These are phyloP conservation scores for Abrus precatorius DNA, from an alignment of 306 rosid species.

Conservation along the genomic window DNA sequence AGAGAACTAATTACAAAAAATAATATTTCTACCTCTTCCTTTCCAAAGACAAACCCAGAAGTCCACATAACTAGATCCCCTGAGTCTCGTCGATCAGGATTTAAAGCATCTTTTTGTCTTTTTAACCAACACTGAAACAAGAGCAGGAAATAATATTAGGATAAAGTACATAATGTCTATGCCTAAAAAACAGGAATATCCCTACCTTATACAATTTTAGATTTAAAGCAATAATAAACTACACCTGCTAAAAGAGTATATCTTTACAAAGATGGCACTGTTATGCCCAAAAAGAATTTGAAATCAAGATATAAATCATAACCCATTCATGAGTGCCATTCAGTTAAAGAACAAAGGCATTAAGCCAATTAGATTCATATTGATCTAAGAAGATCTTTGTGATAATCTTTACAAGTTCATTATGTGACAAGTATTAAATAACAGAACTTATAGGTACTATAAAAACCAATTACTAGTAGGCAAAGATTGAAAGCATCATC, in stretches of 20 bases:
- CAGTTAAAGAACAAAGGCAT: constrained; percentile 5
- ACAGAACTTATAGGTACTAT: constrained; percentile 18
- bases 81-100: constrained; percentile 68
- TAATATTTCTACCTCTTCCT: constrained; percentile 68
- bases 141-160: constrained; percentile 34
- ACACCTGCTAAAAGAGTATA: not conserved
- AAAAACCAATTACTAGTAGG: not conserved
- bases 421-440: not conserved
- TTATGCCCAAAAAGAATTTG: not conserved
- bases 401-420: constrained; percentile 12
- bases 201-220: constrained; percentile 1
- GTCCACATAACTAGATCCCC: constrained; percentile 79
- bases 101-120: constrained; percentile 75
- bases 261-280: constrained; percentile 30
- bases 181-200: not conserved
- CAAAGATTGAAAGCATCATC: not conserved
- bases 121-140: constrained; percentile 90
- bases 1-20: constrained; percentile 27
- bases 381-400: not conserved
- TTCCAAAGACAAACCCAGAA: constrained; percentile 85
- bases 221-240: constrained; percentile 37
- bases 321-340: constrained; percentile 1
- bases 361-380: constrained; percentile 19
- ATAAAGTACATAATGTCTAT: constrained; percentile 27
- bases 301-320: constrained; percentile 30